A percentile compares a stretch with the other conserved stretches of the same genome.
phyloP scores from a whole-genome alignment of 257 asterid species.

The Solanum lycopersicoides region DNA sequence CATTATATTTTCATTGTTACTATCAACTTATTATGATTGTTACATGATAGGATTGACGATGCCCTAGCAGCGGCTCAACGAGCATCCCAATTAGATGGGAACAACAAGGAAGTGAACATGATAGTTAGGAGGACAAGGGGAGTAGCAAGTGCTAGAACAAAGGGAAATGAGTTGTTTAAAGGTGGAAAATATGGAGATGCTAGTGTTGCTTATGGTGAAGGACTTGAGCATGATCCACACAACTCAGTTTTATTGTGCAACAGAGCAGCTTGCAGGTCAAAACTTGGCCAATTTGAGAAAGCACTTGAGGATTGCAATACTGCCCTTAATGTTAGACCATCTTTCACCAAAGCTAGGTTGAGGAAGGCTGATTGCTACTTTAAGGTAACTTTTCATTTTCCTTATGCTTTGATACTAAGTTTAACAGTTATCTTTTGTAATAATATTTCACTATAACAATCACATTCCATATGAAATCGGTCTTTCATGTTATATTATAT shows the following conservation, averaged over 20 bases:
- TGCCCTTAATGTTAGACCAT: constrained; percentile 45
- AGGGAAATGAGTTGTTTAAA: constrained; percentile 61
- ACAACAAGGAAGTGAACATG: constrained; percentile 48
- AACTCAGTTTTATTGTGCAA: constrained; percentile 59
- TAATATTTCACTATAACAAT: background rate
- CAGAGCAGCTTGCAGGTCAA: constrained; percentile 63
- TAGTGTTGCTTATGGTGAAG: constrained; percentile 55
- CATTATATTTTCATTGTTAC: background rate
- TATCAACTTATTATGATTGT: background rate
- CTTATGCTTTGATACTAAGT: background rate
- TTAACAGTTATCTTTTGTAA: background rate
- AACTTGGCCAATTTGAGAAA: constrained; percentile 46
- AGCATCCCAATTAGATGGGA: constrained; percentile 44
- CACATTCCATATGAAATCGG: background rate
- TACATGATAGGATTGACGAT: constrained; percentile 40
- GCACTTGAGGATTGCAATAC: constrained; percentile 66
- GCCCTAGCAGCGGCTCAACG: constrained; percentile 53
- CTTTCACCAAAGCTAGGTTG: constrained; percentile 56
- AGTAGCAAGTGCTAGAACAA: constrained; percentile 45
- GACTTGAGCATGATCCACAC: constrained; percentile 48
- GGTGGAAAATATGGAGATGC: constrained; percentile 45
- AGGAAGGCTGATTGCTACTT: constrained; percentile 58
- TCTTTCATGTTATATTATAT: background rate
- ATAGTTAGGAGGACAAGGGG: constrained; percentile 38
- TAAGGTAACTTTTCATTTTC: constrained; percentile 30